These are phyloP conservation scores for Podospora fimiseda DNA, from an alignment of 495 filamentous ascomycete genomes.

Conservation along the genomic window DNA sequence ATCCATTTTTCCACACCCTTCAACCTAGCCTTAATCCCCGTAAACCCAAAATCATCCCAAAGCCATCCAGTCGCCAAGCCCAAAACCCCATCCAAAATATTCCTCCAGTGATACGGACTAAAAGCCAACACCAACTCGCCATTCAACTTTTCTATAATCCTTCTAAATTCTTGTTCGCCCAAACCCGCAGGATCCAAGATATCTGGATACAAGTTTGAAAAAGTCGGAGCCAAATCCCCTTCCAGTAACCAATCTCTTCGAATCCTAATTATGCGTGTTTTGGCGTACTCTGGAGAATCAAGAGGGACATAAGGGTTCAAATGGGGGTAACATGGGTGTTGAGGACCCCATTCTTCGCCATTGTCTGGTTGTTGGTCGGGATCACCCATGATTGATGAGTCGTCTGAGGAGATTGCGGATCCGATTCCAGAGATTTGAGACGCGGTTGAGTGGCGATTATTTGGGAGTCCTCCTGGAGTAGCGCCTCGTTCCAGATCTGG, in stretches of 20 bases:
- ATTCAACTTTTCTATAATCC: slow-evolving; percentile 72
- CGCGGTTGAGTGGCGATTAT: slow-evolving; percentile 30
- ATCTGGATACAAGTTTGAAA: slow-evolving; percentile 91
- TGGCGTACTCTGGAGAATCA: slow-evolving; percentile 61
- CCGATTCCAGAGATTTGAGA: slow-evolving; percentile 40
- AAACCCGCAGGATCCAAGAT: slow-evolving; percentile 79
- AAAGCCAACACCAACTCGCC: slow-evolving; percentile 63
- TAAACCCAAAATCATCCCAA: slow-evolving; percentile 82
- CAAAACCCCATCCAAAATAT: slow-evolving; percentile 67
- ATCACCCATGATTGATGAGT: slow-evolving; percentile 51
- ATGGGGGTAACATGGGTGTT: slow-evolving; percentile 89
- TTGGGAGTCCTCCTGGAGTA: slow-evolving; percentile 18
- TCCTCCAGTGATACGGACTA: slow-evolving; percentile 61
- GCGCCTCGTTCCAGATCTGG: slow-evolving; percentile 46
- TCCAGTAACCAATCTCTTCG: slow-evolving; percentile 81
- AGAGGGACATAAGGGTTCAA: slow-evolving; percentile 84
- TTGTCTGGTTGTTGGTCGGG: slow-evolving; percentile 42
- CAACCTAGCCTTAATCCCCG: slow-evolving; percentile 62
- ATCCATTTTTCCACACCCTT: slow-evolving; percentile 65
- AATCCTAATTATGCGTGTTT: slow-evolving; percentile 86
- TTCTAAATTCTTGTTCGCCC: slow-evolving; percentile 73
- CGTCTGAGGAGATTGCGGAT: slow-evolving; percentile 42
- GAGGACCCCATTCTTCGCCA: slow-evolving; percentile 72
- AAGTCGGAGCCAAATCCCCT: slow-evolving; percentile 88
- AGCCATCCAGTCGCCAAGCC: slow-evolving; percentile 83